Conservation (phyloP, 106 monocot genomes). For the Xerophyta viscosa region DNA sequence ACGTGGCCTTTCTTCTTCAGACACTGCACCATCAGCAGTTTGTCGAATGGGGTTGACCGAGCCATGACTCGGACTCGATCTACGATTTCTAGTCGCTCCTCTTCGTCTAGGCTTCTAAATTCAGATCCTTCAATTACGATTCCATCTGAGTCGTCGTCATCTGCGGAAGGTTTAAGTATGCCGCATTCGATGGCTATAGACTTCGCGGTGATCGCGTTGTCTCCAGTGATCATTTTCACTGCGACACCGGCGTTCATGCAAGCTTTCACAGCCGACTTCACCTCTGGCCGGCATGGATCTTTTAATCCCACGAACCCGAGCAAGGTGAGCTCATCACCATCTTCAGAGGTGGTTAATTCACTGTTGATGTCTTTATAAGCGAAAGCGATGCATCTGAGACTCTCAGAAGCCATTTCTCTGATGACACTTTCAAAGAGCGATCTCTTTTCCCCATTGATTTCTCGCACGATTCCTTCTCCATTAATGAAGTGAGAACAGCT, state of each 20-base stretch:
- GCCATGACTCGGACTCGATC: conserved; percentile 38
- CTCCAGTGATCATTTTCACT: conserved; percentile 38
- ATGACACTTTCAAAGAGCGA: neutral
- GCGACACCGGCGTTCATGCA: conserved; percentile 25
- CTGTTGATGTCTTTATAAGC: conserved; percentile 18
- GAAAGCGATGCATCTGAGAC: conserved; percentile 47
- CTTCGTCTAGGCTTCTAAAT: conserved; percentile 26
- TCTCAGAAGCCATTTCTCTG: conserved; percentile 23
- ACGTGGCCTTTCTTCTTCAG: conserved; percentile 40
- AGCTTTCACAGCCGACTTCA: conserved; percentile 12
- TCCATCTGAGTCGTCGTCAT: conserved; percentile 5
- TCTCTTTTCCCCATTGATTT: neutral
- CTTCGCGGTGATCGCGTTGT: conserved; percentile 35
- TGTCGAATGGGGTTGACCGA: conserved; percentile 31
- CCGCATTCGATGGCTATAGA: conserved; percentile 39
- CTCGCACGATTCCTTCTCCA: neutral
- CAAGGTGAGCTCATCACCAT: conserved; percentile 14
- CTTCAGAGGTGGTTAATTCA: neutral
- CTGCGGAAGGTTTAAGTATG: conserved; percentile 13
- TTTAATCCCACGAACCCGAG: conserved; percentile 38
- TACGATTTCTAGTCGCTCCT: conserved; percentile 19
- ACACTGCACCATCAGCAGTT: conserved; percentile 30
- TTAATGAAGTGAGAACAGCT: neutral
- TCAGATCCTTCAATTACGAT: conserved; percentile 29
- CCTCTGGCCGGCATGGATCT: conserved; percentile 38